Conservation (phyloP, 805 yeast genomes). For the Jamesozyma spencerorum region DNA sequence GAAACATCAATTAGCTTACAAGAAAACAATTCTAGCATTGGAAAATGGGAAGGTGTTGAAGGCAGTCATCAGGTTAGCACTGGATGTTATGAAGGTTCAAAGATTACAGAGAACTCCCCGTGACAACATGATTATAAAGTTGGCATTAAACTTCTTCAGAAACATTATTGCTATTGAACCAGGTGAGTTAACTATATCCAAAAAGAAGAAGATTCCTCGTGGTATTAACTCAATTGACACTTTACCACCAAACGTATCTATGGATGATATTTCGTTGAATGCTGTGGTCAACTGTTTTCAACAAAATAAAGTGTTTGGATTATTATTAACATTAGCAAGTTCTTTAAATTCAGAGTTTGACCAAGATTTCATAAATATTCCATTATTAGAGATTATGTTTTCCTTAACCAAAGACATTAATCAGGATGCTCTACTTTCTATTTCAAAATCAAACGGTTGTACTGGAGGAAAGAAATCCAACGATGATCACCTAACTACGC, state of each 20-base stretch:
- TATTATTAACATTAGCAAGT: constrained; percentile 62
- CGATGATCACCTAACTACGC: constrained; percentile 14
- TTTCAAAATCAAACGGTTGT: no score
- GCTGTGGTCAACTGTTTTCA: constrained; percentile 49
- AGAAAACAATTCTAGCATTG: constrained; percentile 51
- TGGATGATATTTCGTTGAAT: constrained; percentile 61
- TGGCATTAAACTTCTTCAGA: constrained; percentile 65
- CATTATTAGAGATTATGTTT: constrained; percentile 62
- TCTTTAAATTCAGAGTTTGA: constrained; percentile 58
- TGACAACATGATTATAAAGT: constrained; percentile 63
- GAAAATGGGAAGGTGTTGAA: constrained; percentile 54
- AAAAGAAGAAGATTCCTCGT: constrained; percentile 31
- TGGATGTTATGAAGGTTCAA: constrained; percentile 47
- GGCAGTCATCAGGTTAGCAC: constrained; percentile 59
- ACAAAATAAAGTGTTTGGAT: constrained; percentile 62
- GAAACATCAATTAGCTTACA: constrained; percentile 61
- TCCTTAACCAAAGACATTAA: constrained; percentile 51
- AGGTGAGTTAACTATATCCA: constrained; percentile 43
- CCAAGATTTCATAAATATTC: constrained; percentile 47
- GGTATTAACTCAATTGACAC: constrained; percentile 23
- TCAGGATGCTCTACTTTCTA: constrained; percentile 17
- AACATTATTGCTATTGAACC: constrained; percentile 76
- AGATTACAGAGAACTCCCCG: constrained; percentile 52
- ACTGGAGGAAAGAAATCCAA: neutral
- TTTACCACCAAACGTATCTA: constrained; percentile 47